phyloP scores from a whole-genome alignment of 805 yeast species.

The Metschnikowia kofuensis region DNA sequence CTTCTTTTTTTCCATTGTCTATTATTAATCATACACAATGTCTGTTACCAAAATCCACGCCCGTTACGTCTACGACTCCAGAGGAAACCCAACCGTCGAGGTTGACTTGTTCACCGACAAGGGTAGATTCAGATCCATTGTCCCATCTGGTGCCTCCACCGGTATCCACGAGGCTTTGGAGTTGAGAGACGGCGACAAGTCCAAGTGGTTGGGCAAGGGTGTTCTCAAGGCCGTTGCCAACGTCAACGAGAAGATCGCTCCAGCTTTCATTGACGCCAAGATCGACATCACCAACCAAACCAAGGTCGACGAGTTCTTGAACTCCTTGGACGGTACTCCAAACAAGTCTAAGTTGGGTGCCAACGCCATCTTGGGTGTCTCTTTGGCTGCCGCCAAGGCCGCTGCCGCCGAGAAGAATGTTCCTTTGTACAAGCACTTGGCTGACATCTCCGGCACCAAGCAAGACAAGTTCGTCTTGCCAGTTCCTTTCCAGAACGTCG shows the following conservation, averaged over 20 bases:
- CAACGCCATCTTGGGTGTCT: conserved; percentile 97
- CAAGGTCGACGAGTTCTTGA: conserved; percentile 81
- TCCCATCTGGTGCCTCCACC: conserved; percentile 99
- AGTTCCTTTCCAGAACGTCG: conserved; percentile 98
- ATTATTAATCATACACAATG: conserved; percentile 43
- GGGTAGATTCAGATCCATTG: conserved; percentile 95
- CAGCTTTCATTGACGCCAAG: conserved; percentile 80
- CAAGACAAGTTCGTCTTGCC: conserved; percentile 88
- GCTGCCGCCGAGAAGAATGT: conserved; percentile 95
- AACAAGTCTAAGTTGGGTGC: conserved; percentile 98
- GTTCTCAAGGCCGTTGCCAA: conserved; percentile 94
- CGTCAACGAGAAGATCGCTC: conserved; percentile 93
- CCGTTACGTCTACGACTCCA: conserved; percentile 98
- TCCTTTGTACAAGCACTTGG: conserved; percentile 90
- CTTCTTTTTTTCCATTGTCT: conserved; percentile 9
- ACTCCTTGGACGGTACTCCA: conserved; percentile 90
- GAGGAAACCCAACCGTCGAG: conserved; percentile 99
- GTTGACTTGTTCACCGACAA: conserved; percentile 91
- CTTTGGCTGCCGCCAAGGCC: conserved; percentile 95
- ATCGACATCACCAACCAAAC: conserved; percentile 84
- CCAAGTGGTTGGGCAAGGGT: conserved; percentile 99
- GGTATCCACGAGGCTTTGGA: conserved; percentile 99
- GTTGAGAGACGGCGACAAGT: conserved; percentile 96
- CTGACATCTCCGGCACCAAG: conserved; percentile 71
- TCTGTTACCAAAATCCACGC: conserved; percentile 85